Percentiles rank a stretch among this genome's conserved stretches.
Conservation (phyloP, 1,284 basidiomycete species). For the Austropuccinia psidii region DNA sequence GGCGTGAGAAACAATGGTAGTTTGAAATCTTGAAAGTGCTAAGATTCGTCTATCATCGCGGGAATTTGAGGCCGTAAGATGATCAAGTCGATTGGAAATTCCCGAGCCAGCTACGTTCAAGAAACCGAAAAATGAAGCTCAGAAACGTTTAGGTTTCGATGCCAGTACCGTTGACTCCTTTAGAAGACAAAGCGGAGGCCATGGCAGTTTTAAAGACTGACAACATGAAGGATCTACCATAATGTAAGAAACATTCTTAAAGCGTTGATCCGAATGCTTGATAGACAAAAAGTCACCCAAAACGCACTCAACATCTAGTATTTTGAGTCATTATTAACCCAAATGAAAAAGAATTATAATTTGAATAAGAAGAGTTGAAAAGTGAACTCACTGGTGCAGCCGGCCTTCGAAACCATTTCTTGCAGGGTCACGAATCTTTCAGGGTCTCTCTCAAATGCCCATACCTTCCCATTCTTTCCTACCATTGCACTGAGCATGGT, state of each 20-base stretch:
- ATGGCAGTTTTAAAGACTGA: conserved; percentile 34
- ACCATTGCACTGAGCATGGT: conserved; percentile 83
- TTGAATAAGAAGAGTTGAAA: neutral
- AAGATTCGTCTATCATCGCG: conserved; percentile 60
- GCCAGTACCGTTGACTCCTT: conserved; percentile 39
- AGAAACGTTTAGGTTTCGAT: neutral
- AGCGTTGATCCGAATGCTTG: conserved; percentile 60
- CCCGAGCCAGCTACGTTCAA: conserved; percentile 46
- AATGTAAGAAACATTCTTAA: conserved; percentile 66
- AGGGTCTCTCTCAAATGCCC: conserved; percentile 73
- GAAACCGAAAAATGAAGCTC: conserved; percentile 29
- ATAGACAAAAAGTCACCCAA: conserved; percentile 70
- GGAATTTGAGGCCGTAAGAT: conserved; percentile 46
- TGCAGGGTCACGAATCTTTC: conserved; percentile 70
- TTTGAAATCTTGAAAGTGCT: conserved; percentile 76
- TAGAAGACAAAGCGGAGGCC: too few species aligned
- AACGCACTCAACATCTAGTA: conserved; percentile 58
- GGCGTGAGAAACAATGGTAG: conserved; percentile 87
- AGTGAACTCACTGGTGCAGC: conserved; percentile 56
- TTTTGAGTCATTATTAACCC: neutral
- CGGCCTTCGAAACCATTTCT: conserved; percentile 70
- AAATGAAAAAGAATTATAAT: neutral
- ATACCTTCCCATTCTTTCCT: conserved; percentile 66
- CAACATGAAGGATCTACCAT: conserved; percentile 80
- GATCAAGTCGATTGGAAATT: conserved; percentile 44